phyloP scores from a whole-genome alignment of 441 rosid species.

The Manihot esculenta region DNA sequence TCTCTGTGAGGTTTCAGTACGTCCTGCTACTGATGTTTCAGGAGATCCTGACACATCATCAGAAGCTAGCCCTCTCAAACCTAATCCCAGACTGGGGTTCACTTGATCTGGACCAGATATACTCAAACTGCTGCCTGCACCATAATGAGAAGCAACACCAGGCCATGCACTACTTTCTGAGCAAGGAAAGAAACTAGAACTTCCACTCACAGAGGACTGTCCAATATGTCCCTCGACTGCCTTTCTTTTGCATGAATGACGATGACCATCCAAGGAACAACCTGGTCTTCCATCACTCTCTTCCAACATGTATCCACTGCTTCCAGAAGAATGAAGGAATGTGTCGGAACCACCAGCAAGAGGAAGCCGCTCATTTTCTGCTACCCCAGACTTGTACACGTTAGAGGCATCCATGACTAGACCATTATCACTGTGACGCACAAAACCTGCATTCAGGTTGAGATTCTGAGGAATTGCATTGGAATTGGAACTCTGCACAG shows the following conservation, averaged over 20 bases:
- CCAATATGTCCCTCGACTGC: conserved; percentile 64
- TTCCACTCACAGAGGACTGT: conserved; percentile 57
- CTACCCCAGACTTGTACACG: conserved; percentile 37
- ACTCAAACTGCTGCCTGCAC: conserved; percentile 42
- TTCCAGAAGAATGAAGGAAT: conserved; percentile 41
- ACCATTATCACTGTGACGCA: conserved; percentile 36
- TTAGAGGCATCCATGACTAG: conserved; percentile 41
- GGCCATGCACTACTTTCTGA: conserved; percentile 56
- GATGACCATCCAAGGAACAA: conserved; percentile 55
- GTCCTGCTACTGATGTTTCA: conserved; percentile 5
- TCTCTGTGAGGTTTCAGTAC: conserved; percentile 50
- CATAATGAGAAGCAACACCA: conserved; percentile 34
- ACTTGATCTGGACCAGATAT: conserved; percentile 42
- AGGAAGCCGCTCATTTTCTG: conserved; percentile 33
- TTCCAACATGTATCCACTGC: conserved; percentile 37
- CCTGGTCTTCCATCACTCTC: conserved; percentile 47
- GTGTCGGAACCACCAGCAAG: conserved; percentile 30
- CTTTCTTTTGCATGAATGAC: conserved; percentile 77
- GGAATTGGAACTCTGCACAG: conserved; percentile 22
- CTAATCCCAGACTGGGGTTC: conserved; percentile 46
- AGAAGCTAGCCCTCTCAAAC: conserved; percentile 45
- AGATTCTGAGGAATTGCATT: conserved; percentile 44
- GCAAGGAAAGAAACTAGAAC: conserved; percentile 50
- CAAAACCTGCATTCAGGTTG: conserved; percentile 59
- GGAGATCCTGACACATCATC: conserved; percentile 19